Conservation (phyloP, 1,284 basidiomycete species). For the Fomitopsis palustris region DNA sequence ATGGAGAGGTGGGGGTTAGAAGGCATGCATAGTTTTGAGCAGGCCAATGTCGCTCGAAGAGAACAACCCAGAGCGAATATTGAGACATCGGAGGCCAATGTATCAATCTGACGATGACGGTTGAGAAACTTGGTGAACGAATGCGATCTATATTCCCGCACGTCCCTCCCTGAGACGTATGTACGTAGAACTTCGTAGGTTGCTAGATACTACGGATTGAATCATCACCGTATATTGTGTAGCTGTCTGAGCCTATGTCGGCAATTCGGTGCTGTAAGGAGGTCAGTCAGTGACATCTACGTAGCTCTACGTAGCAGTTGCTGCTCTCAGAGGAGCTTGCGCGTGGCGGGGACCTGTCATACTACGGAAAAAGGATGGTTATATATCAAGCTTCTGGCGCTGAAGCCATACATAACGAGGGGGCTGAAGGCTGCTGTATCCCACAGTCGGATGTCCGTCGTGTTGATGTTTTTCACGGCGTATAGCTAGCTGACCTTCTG, state of each 20-base stretch:
- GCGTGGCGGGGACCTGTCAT: no score
- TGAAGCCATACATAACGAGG: neutral
- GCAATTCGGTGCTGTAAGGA: no score
- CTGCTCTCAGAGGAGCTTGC: no score
- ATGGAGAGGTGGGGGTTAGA: slow-evolving; percentile 89
- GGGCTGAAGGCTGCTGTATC: neutral
- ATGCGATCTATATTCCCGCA: neutral
- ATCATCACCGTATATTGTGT: no score
- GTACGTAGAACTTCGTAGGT: no score
- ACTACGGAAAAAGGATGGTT: no score
- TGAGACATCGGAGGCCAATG: neutral
- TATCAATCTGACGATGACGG: neutral
- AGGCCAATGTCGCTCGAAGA: slow-evolving; percentile 42
- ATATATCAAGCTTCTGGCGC: neutral
- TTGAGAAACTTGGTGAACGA: neutral
- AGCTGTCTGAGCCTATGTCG: no score
- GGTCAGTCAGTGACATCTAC: no score
- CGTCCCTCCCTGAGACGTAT: neutral
- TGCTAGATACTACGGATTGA: no score
- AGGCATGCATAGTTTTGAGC: slow-evolving; percentile 88
- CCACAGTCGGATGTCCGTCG: neutral
- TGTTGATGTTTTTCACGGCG: neutral
- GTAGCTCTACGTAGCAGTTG: no score
- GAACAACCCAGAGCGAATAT: slow-evolving; percentile 35
- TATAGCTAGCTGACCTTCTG: no score